Percentiles rank a stretch among this genome's conserved stretches.
Evolutionary conservation across 2,329 filamentous ascomycete genomes (phyloP).

Genomic region (Penicillium sp.): DNA sequence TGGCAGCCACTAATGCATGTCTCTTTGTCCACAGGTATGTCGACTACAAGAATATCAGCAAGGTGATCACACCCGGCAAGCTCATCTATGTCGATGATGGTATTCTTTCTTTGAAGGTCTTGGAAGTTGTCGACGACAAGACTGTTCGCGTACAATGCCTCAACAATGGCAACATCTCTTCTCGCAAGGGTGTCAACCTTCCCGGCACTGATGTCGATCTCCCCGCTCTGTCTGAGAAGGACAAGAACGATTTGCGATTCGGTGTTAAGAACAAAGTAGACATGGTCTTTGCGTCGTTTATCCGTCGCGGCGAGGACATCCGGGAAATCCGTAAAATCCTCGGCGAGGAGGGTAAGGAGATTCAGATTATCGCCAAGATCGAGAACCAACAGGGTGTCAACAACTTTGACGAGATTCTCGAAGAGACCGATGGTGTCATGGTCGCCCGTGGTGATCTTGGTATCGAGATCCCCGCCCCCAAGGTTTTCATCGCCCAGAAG

Average conservation of each 20-base stretch:
- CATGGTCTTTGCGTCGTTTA: slow-evolving; percentile 99
- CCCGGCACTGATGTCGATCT: slow-evolving; percentile 98
- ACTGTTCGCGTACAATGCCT: slow-evolving; percentile 80
- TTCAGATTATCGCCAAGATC: slow-evolving; percentile 99
- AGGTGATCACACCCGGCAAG: slow-evolving; percentile 86
- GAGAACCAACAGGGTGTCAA: slow-evolving; percentile 99
- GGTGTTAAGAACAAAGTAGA: slow-evolving; percentile 98
- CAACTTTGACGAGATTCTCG: slow-evolving; percentile 97
- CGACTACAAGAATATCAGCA: slow-evolving; percentile 99
- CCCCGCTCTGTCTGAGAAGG: slow-evolving; percentile 95
- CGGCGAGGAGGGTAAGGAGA: slow-evolving; percentile 86
- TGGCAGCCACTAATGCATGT: slow-evolving; percentile 14
- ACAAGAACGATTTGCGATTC: slow-evolving; percentile 88
- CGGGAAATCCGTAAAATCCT: slow-evolving; percentile 85
- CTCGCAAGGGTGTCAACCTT: slow-evolving; percentile 98
- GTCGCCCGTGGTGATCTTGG: slow-evolving; percentile 96
- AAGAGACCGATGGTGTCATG: slow-evolving; percentile 98
- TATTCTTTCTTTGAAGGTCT: slow-evolving; percentile 91
- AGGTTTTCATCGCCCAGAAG: slow-evolving; percentile 99
- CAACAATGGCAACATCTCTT: slow-evolving; percentile 98
- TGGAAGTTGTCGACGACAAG: slow-evolving; percentile 82
- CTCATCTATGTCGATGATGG: slow-evolving; percentile 98
- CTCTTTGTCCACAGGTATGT: slow-evolving; percentile 63
- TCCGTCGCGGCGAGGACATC: slow-evolving; percentile 91
- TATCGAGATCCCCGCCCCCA: slow-evolving; percentile 96